A percentile compares a stretch with the other conserved stretches of the same genome.
Conservation (phyloP, 192 early-diverging fungal species). For the Chytriomyces confervae region DNA sequence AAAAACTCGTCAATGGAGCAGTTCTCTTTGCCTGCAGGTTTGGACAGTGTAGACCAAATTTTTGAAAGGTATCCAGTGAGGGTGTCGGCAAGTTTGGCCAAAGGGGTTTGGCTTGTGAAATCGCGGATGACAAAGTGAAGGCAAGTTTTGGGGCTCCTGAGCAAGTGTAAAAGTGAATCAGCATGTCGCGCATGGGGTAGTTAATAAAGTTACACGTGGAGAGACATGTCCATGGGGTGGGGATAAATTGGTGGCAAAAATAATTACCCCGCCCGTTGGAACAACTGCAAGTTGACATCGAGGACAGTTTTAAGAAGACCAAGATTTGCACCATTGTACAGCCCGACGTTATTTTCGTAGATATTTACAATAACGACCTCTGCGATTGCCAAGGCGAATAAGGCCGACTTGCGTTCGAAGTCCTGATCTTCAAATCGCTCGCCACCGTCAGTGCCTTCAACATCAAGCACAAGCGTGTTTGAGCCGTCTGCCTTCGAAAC, state of each 20-base stretch:
- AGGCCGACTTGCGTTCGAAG: constrained; percentile 97
- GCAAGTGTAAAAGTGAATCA: not conserved
- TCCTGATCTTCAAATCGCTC: constrained; percentile 96
- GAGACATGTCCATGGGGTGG: constrained; percentile 1
- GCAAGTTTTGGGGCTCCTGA: constrained; percentile 85
- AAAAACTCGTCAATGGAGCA: constrained; percentile 85
- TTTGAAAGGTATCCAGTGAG: constrained; percentile 82
- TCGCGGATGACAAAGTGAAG: constrained; percentile 97
- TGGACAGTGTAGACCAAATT: constrained; percentile 89
- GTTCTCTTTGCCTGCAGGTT: constrained; percentile 83
- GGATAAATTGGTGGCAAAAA: constrained; percentile 21
- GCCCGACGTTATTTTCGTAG: constrained; percentile 94
- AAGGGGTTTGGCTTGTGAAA: constrained; percentile 85
- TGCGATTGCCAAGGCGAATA: constrained; percentile 93
- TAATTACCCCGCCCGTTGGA: constrained; percentile 72
- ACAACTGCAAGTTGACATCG: constrained; percentile 98
- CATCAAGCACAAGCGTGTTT: constrained; percentile 92
- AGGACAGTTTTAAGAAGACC: constrained; percentile 97
- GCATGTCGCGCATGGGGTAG: not conserved
- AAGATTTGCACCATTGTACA: constrained; percentile 99
- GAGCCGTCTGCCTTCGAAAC: constrained; percentile 80
- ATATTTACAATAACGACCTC: constrained; percentile 98
- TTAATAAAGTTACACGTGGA: constrained; percentile 8
- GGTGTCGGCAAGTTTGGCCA: constrained; percentile 79
- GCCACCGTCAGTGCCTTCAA: constrained; percentile 98